Evolutionary conservation across 1,284 basidiomycete genomes (phyloP).

Genomic region (Xerocomus minutiporus): DNA sequence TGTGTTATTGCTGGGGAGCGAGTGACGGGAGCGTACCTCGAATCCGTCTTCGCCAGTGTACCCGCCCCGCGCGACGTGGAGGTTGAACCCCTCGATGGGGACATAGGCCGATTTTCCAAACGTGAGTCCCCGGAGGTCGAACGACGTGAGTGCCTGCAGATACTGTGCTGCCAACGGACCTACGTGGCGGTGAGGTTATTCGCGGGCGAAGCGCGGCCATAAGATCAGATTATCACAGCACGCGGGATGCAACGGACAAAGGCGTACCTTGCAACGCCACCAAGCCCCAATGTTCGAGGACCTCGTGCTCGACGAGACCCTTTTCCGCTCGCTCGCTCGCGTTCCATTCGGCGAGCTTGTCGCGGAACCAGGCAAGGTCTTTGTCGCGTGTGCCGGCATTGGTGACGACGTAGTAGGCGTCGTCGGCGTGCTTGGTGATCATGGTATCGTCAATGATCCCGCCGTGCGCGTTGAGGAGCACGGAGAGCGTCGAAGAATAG

Average conservation of each 20-base stretch:
- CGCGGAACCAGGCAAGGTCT: conserved; percentile 77
- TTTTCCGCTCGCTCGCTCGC: conserved; percentile 41
- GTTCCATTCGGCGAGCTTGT: conserved; percentile 76
- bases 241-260: not conserved
- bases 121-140: conserved; percentile 67
- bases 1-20: not conserved
- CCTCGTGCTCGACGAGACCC: conserved; percentile 73
- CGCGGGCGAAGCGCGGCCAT: not conserved
- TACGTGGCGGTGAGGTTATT: conserved; percentile 24
- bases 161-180: conserved; percentile 82
- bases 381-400: conserved; percentile 86
- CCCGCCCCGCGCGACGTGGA: conserved; percentile 93
- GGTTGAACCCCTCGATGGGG: conserved; percentile 70
- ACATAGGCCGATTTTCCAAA: conserved; percentile 81
- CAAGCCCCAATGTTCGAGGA: conserved; percentile 84
- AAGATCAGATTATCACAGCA: not conserved
- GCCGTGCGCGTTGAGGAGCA: conserved; percentile 83
- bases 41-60: conserved; percentile 99
- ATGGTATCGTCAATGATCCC: conserved; percentile 96
- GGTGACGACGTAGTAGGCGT: conserved; percentile 91
- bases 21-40: conserved; percentile 54
- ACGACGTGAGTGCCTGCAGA: conserved; percentile 69
- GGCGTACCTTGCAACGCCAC: conserved; percentile 80
- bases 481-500: conserved; percentile 79
- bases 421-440: conserved; percentile 77